A percentile compares a stretch with the other conserved stretches of the same genome.
These are phyloP conservation scores for Salvia miltiorrhiza DNA, from an alignment of 257 asterid genomes.

Conservation along the genomic window DNA sequence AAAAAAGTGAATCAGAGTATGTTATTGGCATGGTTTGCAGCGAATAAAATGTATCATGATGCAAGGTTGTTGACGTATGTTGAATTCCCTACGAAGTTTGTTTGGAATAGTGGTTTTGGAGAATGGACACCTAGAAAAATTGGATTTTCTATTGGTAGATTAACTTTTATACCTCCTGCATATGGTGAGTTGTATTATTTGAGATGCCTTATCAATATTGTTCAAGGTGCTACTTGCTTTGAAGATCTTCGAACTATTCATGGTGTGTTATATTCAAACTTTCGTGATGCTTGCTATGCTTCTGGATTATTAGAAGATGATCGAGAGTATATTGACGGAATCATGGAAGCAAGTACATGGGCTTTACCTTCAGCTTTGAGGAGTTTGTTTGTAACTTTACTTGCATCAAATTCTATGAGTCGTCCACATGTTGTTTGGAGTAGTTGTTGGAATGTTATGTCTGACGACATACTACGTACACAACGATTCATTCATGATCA, in stretches of 20 bases:
- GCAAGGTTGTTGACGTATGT: background rate
- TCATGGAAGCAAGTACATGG: background rate
- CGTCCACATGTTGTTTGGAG: background rate
- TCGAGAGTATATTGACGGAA: background rate
- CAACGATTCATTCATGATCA: background rate
- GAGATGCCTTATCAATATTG: background rate
- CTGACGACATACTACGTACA: background rate
- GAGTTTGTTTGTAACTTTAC: background rate
- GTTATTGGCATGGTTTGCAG: background rate
- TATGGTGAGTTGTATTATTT: background rate
- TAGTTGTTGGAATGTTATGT: background rate
- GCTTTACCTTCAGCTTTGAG: background rate
- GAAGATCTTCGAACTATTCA: background rate
- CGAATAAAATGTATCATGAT: background rate
- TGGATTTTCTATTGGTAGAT: background rate
- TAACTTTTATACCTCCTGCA: background rate
- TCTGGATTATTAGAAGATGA: background rate
- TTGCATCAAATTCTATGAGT: background rate
- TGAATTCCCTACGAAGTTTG: background rate
- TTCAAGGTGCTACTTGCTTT: background rate
- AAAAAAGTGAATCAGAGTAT: background rate
- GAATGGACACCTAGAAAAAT: background rate
- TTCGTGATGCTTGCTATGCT: background rate
- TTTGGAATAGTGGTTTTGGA: background rate
- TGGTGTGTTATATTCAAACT: background rate